Conservation (phyloP, 805 yeast genomes). For the Naumovozyma baii region DNA sequence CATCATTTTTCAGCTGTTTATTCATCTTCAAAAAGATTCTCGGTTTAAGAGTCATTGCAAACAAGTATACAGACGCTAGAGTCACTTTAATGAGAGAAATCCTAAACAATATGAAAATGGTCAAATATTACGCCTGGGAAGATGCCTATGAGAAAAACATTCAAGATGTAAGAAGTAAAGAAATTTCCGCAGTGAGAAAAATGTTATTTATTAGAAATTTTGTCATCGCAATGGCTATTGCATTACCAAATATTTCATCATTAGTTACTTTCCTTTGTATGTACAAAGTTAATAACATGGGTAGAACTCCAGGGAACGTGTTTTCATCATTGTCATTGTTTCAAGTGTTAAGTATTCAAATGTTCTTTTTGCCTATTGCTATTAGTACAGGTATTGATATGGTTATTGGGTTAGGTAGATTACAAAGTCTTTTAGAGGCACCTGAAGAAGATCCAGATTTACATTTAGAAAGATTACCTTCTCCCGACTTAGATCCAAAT, state of each 20-base stretch:
- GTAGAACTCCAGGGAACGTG: constrained; percentile 47
- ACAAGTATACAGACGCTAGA: constrained; percentile 62
- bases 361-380: constrained; percentile 63
- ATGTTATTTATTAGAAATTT: constrained; percentile 59
- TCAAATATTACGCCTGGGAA: constrained; percentile 91
- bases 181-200: constrained; percentile 49
- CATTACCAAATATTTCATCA: constrained; percentile 64
- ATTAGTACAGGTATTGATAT: constrained; percentile 63
- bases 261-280: constrained; percentile 46
- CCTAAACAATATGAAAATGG: constrained; percentile 65
- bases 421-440: constrained; percentile 43
- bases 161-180: constrained; percentile 45
- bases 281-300: constrained; percentile 34
- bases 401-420: constrained; percentile 48
- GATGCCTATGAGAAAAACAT: constrained; percentile 57
- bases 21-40: constrained; percentile 44
- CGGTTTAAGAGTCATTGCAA: constrained; percentile 46
- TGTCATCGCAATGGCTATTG: constrained; percentile 54
- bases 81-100: constrained; percentile 72
- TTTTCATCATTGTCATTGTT: constrained; percentile 66
- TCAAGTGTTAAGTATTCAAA: constrained; percentile 49
- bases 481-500: constrained; percentile 16
- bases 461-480: constrained; percentile 9
- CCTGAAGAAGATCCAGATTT: constrained; percentile 29
- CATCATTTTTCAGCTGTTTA: constrained; percentile 34